Evolutionary conservation across 1,139 yeast genomes (phyloP).

Genomic region (Kluyveromyces sp.): DNA sequence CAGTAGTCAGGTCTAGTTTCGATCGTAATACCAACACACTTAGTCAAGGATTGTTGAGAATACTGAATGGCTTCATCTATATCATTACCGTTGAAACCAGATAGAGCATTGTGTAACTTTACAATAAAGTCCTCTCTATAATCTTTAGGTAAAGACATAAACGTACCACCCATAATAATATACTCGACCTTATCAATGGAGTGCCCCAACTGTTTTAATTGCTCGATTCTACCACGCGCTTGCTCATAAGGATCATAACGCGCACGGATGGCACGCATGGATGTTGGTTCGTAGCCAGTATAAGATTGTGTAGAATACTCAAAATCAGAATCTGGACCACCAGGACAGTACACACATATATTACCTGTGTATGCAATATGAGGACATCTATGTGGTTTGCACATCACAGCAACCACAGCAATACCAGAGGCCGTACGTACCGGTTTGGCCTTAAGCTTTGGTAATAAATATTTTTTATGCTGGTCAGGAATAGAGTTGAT

Average conservation of each 20-base stretch:
- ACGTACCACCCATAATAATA: conserved; percentile 98
- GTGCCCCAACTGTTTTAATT: conserved; percentile 89
- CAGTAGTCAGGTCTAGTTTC: conserved; percentile 99
- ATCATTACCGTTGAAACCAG: conserved; percentile 84
- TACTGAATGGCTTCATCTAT: conserved; percentile 84
- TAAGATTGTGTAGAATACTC: conserved; percentile 97
- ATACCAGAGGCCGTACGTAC: conserved; percentile 98
- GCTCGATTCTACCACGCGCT: conserved; percentile 96
- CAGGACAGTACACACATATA: conserved; percentile 98
- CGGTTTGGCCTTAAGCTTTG: conserved; percentile 94
- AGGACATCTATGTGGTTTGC: conserved; percentile 98
- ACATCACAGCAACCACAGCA: conserved; percentile 98
- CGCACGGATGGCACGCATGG: conserved; percentile 97
- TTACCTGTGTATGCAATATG: conserved; percentile 98
- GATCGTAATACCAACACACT: conserved; percentile 97
- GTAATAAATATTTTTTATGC: conserved; percentile 81
- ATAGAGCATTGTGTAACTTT: conserved; percentile 86
- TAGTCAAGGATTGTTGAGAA: conserved; percentile 91
- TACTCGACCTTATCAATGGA: conserved; percentile 96
- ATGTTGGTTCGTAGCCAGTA: conserved; percentile 98
- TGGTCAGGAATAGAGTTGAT: conserved; percentile 95
- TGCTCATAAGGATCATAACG: conserved; percentile 98
- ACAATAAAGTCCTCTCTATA: conserved; percentile 86
- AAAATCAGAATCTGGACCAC: conserved; percentile 98
- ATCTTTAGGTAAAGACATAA: conserved; percentile 86